Conservation (phyloP, 2,329 filamentous ascomycete genomes). For the Xylariaceae sp. region DNA sequence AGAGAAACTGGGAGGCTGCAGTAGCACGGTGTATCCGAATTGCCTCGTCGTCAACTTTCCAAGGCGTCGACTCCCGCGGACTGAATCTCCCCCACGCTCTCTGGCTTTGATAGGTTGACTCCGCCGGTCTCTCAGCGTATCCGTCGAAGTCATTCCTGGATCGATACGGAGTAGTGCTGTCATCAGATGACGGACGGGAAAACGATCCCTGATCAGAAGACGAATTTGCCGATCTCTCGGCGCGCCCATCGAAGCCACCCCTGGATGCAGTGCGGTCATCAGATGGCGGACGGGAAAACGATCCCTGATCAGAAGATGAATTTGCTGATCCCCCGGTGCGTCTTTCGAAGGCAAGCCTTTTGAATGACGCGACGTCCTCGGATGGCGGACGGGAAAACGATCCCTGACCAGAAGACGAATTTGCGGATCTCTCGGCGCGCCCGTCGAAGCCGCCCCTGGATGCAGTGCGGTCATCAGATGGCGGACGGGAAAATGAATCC, state of each 20-base stretch:
- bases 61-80: neutral
- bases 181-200: neutral
- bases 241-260: constrained; percentile 1
- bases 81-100: neutral
- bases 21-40: constrained; percentile 57
- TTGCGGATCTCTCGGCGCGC: neutral
- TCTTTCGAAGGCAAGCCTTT: constrained; percentile 2
- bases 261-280: constrained; percentile 15
- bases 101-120: neutral
- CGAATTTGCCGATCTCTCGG: neutral
- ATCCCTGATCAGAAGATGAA: neutral
- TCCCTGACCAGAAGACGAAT: neutral
- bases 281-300: neutral
- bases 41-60: constrained; percentile 26
- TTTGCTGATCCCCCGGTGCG: neutral
- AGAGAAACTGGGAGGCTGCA: constrained; percentile 85
- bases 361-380: constrained; percentile 15
- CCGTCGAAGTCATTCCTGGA: constrained; percentile 14
- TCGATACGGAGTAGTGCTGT: constrained; percentile 6
- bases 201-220: neutral
- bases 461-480: too few species aligned
- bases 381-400: neutral
- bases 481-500: too few species aligned
- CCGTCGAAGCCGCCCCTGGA: too few species aligned
- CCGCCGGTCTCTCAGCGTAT: neutral